A percentile compares a stretch with the other conserved stretches of the same genome.
Conservation (phyloP, 2,329 filamentous ascomycete species). For the Talaromyces sp. region DNA sequence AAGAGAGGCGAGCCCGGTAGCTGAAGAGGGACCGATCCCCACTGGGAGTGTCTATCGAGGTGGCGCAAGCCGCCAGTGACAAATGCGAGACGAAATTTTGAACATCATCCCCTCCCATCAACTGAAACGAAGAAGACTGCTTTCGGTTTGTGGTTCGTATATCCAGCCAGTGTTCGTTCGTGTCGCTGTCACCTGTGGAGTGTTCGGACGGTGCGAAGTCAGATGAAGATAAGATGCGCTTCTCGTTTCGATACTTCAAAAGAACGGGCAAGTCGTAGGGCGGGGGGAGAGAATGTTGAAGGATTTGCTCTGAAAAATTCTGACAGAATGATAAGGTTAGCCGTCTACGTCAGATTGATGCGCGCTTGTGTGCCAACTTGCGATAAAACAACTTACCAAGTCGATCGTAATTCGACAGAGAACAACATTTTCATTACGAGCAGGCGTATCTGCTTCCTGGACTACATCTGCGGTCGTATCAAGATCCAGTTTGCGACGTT, state of each 20-base stretch:
- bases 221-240: background rate
- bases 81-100: conserved; percentile 26
- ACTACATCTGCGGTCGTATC: background rate
- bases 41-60: conserved; percentile 27
- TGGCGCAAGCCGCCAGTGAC: conserved; percentile 21
- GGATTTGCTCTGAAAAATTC: background rate
- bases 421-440: conserved; percentile 33
- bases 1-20: conserved; percentile 31
- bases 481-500: conserved; percentile 31
- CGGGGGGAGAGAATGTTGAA: background rate
- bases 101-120: conserved; percentile 20
- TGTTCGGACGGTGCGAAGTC: background rate
- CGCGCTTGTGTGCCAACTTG: background rate
- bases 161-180: conserved; percentile 22
- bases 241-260: conserved; percentile 14
- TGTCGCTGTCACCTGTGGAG: background rate
- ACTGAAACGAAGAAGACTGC: conserved; percentile 22
- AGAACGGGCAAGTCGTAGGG: conserved; percentile 10
- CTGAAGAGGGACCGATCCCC: conserved; percentile 26
- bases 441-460: conserved; percentile 9
- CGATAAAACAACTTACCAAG: conserved; percentile 11
- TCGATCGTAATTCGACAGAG: conserved; percentile 21
- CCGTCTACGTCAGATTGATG: background rate
- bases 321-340: background rate
- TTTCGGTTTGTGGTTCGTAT: conserved; percentile 21